These are phyloP conservation scores for Boletus pseudopeckii DNA, from an alignment of 768 basidiomycete species.

Conservation along the genomic window DNA sequence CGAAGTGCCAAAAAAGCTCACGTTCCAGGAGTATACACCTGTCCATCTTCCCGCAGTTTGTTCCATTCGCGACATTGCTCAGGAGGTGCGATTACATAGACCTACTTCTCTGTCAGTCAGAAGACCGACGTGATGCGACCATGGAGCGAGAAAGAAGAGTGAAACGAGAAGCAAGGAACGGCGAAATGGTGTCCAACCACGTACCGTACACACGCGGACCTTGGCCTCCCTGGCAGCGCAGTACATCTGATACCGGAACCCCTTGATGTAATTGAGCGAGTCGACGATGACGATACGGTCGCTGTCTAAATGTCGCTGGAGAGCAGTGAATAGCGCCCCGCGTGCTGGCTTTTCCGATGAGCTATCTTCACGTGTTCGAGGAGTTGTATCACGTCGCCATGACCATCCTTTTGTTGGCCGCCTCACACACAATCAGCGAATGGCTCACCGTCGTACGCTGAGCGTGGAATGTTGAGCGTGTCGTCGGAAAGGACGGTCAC, in stretches of 20 bases:
- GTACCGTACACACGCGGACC: constrained; percentile 82
- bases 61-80: constrained; percentile 83
- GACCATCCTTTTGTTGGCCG: not conserved
- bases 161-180: no score
- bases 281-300: constrained; percentile 88
- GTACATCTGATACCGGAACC: constrained; percentile 97
- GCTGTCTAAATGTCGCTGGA: constrained; percentile 67
- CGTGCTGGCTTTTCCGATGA: constrained; percentile 86
- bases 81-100: constrained; percentile 71
- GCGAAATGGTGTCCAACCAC: constrained; percentile 22
- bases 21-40: constrained; percentile 69
- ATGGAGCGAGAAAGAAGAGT: not conserved
- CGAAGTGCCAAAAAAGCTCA: constrained; percentile 25
- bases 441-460: constrained; percentile 68
- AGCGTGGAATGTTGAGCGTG: constrained; percentile 55
- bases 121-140: not conserved
- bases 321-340: constrained; percentile 75
- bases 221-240: constrained; percentile 90
- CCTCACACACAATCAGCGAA: not conserved
- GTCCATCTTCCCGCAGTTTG: constrained; percentile 41
- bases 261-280: constrained; percentile 95
- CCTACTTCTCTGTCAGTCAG: constrained; percentile 40
- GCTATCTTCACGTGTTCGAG: constrained; percentile 47
- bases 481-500: constrained; percentile 70
- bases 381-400: not conserved